Percentiles rank a stretch among this genome's conserved stretches.
Evolutionary conservation across 306 rosid species (phyloP).

Genomic region (Begonia masoniana): DNA sequence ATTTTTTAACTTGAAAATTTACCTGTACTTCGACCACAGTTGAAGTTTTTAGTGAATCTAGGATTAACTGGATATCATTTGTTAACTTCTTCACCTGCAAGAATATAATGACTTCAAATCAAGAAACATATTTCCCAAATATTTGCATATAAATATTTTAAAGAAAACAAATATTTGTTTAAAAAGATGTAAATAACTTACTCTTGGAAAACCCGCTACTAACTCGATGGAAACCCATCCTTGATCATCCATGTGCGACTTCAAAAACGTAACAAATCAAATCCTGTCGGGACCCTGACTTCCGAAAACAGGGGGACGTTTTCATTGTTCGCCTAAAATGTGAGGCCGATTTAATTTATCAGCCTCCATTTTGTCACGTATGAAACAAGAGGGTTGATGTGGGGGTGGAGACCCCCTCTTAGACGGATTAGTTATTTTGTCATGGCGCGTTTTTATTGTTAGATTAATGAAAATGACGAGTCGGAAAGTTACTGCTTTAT

Average conservation of each 20-base stretch:
- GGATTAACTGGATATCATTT: conserved; percentile 25
- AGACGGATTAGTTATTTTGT: too few relatives aligned
- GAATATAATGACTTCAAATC: not conserved
- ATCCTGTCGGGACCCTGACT: too few relatives aligned
- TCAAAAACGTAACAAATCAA: too few relatives aligned
- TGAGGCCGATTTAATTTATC: too few relatives aligned
- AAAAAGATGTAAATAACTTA: conserved; percentile 22
- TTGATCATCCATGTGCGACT: conserved; percentile 58
- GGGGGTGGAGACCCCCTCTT: too few relatives aligned
- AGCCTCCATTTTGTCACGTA: too few relatives aligned
- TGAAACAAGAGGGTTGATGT: too few relatives aligned
- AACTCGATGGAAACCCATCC: conserved; percentile 69
- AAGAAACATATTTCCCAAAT: not conserved
- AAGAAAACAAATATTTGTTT: too few relatives aligned
- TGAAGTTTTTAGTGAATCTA: conserved; percentile 37
- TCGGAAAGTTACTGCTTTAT: conserved; percentile 3
- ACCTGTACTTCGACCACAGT: conserved; percentile 54
- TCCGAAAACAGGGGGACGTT: too few relatives aligned
- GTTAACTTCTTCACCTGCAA: conserved; percentile 44
- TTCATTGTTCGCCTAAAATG: too few relatives aligned
- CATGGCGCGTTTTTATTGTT: not conserved
- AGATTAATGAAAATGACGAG: conserved; percentile 13
- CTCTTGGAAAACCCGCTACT: conserved; percentile 59
- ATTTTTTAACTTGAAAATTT: not conserved
- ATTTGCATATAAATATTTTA: too few relatives aligned